A percentile compares a stretch with the other conserved stretches of the same genome.
Conservation (phyloP, 2,329 filamentous ascomycete genomes). For the Pleomassaria siparia region DNA sequence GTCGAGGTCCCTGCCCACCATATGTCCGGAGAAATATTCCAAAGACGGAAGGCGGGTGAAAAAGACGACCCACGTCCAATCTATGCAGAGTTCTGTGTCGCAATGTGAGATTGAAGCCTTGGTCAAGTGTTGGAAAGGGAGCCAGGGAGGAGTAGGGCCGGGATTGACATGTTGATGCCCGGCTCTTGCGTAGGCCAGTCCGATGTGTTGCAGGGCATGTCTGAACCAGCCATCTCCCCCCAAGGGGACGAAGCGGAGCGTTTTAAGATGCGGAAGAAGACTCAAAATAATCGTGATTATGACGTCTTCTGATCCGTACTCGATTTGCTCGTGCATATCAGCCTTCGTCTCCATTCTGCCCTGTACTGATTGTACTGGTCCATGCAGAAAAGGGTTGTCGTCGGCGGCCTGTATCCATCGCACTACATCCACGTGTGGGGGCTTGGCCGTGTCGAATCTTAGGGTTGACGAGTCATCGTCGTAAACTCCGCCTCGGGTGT, state of each 20-base stretch:
- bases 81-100: neutral
- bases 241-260: neutral
- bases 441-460: too few species aligned
- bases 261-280: neutral
- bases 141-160: neutral
- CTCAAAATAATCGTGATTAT: constrained; percentile 1
- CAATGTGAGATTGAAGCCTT: neutral
- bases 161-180: neutral
- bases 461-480: neutral
- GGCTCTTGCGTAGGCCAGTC: neutral
- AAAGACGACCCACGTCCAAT: neutral
- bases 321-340: neutral
- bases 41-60: constrained; percentile 2
- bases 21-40: neutral
- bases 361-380: neutral
- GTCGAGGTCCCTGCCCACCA: neutral
- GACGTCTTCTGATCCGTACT: neutral
- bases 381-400: neutral
- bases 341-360: neutral
- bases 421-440: neutral
- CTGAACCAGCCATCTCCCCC: neutral
- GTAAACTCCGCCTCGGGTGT: neutral
- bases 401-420: neutral
- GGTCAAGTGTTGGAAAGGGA: constrained; percentile 1
- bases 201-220: neutral